Percentiles rank a stretch among this genome's conserved stretches.
Evolutionary conservation across 306 rosid species (phyloP).

Genomic region (Vigna hirtella): DNA sequence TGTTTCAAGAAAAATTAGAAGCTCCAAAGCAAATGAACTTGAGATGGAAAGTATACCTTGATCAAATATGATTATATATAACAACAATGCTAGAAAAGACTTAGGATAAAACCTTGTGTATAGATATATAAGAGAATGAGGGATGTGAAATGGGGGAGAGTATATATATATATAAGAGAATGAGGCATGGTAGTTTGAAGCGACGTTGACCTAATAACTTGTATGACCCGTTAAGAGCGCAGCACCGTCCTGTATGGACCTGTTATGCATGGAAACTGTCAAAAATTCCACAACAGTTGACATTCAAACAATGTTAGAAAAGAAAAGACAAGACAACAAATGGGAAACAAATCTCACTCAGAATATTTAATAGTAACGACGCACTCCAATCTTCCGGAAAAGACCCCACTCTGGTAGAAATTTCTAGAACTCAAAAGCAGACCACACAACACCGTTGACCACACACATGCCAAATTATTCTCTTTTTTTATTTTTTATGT

Average conservation of each 20-base stretch:
- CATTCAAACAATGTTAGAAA: slow-evolving; percentile 1
- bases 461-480: background rate
- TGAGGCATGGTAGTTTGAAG: background rate
- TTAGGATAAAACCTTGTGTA: background rate
- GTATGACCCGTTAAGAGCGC: background rate
- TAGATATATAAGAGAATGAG: background rate
- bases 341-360: background rate
- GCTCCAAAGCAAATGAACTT: too few relatives aligned
- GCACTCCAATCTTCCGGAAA: background rate
- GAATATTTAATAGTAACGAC: background rate
- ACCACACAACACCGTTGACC: slow-evolving; percentile 1
- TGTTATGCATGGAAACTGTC: slow-evolving; percentile 40
- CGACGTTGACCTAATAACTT: slow-evolving; percentile 37
- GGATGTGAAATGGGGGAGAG: background rate
- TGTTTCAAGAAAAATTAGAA: too few relatives aligned
- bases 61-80: background rate
- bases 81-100: background rate
- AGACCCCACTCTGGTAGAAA: background rate
- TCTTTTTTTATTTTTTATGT: background rate
- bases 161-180: background rate
- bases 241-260: background rate
- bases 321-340: background rate
- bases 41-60: background rate
- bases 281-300: background rate
- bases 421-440: slow-evolving; percentile 8